A percentile compares a stretch with the other conserved stretches of the same genome.
phyloP scores from a whole-genome alignment of 176 grass and related monocot genomes.

The Lolium rigidum region DNA sequence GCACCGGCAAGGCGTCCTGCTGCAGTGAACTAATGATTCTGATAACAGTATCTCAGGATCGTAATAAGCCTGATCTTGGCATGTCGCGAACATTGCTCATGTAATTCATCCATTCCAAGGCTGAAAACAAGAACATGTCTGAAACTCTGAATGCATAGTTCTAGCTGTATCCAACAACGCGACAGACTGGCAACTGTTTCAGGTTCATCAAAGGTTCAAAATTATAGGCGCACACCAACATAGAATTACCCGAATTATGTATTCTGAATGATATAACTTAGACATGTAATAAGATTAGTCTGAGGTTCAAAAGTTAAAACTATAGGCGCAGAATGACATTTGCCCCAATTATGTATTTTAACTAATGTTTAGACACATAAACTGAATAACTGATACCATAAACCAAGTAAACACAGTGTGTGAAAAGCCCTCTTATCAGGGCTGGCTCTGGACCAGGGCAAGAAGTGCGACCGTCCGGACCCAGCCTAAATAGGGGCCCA shows the following conservation, averaged over 20 bases:
- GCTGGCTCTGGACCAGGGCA: too few species aligned
- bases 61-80: neutral
- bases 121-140: neutral
- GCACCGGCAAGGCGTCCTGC: neutral
- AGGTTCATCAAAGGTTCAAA: neutral
- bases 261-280: neutral
- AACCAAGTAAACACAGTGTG: neutral
- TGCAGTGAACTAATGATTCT: neutral
- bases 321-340: neutral
- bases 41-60: neutral
- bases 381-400: neutral
- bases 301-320: too few species aligned
- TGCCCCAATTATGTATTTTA: neutral
- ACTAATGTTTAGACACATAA: neutral
- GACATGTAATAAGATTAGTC: neutral
- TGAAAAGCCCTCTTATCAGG: neutral
- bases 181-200: neutral
- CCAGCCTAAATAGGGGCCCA: too few species aligned
- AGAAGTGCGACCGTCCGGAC: too few species aligned
- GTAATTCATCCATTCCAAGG: neutral
- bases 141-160: neutral
- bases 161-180: neutral
- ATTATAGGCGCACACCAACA: neutral
- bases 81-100: neutral
- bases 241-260: neutral